Base-by-base conservation (phyloP, 2,329 filamentous ascomycete genomes). In the Ophiostoma fasciatum region DNA sequence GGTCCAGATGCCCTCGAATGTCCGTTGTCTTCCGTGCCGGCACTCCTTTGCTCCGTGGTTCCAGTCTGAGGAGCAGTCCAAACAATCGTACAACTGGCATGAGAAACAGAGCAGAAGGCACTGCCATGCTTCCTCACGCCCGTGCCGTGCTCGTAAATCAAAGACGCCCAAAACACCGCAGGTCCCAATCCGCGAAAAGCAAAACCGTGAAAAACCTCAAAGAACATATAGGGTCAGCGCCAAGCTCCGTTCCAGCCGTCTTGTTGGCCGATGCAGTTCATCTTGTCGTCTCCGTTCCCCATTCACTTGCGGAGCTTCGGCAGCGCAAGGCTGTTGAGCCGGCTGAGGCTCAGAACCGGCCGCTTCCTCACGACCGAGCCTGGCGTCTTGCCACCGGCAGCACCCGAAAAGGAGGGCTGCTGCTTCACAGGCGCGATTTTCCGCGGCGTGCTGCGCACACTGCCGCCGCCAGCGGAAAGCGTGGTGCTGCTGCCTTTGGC, bases 261-360 rank as follows among this genome's bases (percentile, higher is more conserved):
- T 26, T 13, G 23, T 13, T 26, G 23, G 23, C 23, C 7, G n/a
- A 26, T 8, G 11, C 11, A 13, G 23, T 26, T 8, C 7, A 13
- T 5, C 11, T 26, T n/a, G n/a, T n/a, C n/a, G n/a, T n/a, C n/a
- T n/a, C n/a, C n/a, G n/a, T n/a, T n/a, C n/a, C n/a, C n/a, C n/a
- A n/a, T n/a, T n/a, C 35, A 55, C 47, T 54, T 54, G 39, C 72
- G 63, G 43, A 62, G 53, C 59, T 77, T 78, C 2, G 73, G 73
- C 30, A 62, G 62, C 31, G 74, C 65, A 18, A 78, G 63, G 66
- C 72, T 69, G 48, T 74, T 69, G 37, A 78, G 58, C 41, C 74
- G 62, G 49, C 68, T 74, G 40, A 75, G 50, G 44, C 63, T 76
- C 38, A 78, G 51, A 18, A 64, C 59, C 6, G 49, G 46, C 40